Evolutionary conservation across 176 grass and related monocot genomes (phyloP).

Genomic region (Poa pratensis): DNA sequence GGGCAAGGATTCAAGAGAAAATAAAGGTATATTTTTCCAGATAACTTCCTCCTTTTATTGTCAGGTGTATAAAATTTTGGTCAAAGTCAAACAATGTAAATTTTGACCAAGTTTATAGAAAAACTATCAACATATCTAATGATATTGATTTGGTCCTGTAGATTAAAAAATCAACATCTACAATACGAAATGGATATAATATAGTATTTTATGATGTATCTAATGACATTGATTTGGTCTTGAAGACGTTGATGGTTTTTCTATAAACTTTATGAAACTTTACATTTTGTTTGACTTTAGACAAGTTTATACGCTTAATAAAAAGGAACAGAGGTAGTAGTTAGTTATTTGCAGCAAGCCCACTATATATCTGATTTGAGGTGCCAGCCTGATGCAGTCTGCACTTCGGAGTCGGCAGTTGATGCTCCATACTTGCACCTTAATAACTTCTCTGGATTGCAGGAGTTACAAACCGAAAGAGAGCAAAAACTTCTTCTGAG

Average conservation of each 20-base stretch:
- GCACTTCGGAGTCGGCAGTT: not conserved
- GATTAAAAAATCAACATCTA: not conserved
- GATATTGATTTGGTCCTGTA: too few relatives aligned
- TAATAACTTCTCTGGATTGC: constrained; percentile 25
- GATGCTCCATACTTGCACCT: not conserved
- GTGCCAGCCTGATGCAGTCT: not conserved
- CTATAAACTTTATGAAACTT: not conserved
- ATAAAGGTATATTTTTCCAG: constrained; percentile 64
- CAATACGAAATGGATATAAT: not conserved
- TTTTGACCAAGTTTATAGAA: not conserved
- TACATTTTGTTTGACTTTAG: not conserved
- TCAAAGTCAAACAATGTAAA: not conserved
- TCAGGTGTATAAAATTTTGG: not conserved
- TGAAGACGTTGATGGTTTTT: not conserved
- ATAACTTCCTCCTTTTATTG: not conserved
- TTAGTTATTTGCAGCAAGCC: not conserved
- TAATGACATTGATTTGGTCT: not conserved
- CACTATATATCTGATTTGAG: not conserved
- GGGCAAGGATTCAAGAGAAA: constrained; percentile 77
- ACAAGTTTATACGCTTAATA: not conserved
- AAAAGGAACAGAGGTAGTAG: not conserved
- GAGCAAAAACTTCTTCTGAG: constrained; percentile 64
- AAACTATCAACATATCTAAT: not conserved
- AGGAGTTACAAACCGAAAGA: constrained; percentile 82
- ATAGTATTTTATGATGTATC: not conserved